A percentile compares a stretch with the other conserved stretches of the same genome.
These are phyloP conservation scores for Entrophospora sp. DNA, from an alignment of 192 early-diverging fungal species.

Conservation along the genomic window DNA sequence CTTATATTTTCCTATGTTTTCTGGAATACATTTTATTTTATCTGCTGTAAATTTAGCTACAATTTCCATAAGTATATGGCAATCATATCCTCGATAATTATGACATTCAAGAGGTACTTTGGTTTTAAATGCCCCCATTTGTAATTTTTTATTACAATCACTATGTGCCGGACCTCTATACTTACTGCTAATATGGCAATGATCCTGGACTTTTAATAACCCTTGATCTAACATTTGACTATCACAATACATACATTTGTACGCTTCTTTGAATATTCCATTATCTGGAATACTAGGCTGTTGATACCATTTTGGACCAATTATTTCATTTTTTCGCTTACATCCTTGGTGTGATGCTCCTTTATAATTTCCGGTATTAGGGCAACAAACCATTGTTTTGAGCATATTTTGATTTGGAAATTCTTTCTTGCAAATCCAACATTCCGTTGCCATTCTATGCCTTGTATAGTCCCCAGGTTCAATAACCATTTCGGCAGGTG, in stretches of 20 bases:
- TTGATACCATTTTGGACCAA: constrained; percentile 3
- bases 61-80: not conserved
- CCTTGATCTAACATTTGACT: too few relatives aligned
- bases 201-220: constrained; percentile 9
- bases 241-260: constrained; percentile 8
- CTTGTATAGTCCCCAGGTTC: not conserved
- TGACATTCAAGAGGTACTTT: constrained; percentile 3
- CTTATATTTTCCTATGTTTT: constrained; percentile 11
- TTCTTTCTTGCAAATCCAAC: constrained; percentile 2
- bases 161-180: not conserved
- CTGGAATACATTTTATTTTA: constrained; percentile 9
- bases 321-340: constrained; percentile 7
- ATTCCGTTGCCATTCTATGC: not conserved
- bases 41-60: not conserved
- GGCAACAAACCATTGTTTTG: not conserved
- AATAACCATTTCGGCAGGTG: constrained; percentile 4
- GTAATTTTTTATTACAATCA: constrained; percentile 10
- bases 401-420: constrained; percentile 1
- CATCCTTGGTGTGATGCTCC: not conserved
- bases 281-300: constrained; percentile 3
- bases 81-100: constrained; percentile 10
- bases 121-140: not conserved
- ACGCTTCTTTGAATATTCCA: constrained; percentile 6
- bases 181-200: not conserved
- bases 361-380: not conserved